Percentiles rank a stretch among this genome's conserved stretches.
Conservation (phyloP, 208 protist species). For the Blechomonas ayalai region DNA sequence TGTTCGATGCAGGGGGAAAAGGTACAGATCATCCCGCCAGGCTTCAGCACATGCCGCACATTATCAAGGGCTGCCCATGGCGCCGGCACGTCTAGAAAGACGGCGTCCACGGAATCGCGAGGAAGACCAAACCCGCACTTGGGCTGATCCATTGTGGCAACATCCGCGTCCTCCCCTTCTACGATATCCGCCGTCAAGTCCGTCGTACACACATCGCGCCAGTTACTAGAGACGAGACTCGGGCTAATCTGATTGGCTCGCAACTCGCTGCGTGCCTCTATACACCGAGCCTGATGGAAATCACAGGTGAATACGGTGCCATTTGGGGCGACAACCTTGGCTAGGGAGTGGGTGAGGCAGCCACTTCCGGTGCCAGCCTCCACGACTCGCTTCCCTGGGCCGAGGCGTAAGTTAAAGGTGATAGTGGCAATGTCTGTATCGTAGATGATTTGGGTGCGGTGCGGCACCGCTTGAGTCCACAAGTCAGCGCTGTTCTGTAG, state of each 20-base stretch:
- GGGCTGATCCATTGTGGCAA: constrained; percentile 27
- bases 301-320: constrained; percentile 84
- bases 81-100: constrained; percentile 91
- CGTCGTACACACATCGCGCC: constrained; percentile 79
- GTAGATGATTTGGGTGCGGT: constrained; percentile 91
- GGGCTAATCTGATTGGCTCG: constrained; percentile 46
- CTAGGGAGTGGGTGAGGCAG: constrained; percentile 80
- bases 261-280: constrained; percentile 75
- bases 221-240: constrained; percentile 61
- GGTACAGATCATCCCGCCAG: constrained; percentile 84
- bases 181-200: constrained; percentile 10
- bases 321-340: constrained; percentile 66
- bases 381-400: constrained; percentile 65
- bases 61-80: constrained; percentile 87
- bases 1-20: constrained; percentile 94
- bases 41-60: constrained; percentile 68
- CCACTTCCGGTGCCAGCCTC: constrained; percentile 90
- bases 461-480: constrained; percentile 85
- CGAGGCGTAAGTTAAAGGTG: constrained; percentile 58
- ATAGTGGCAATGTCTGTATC: constrained; percentile 89
- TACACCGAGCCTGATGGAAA: constrained; percentile 80
- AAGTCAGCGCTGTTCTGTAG: constrained; percentile 82
- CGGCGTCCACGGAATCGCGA: constrained; percentile 63
- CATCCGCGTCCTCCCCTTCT: constrained; percentile 15
- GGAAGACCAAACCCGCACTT: constrained; percentile 69